Percentiles rank a stretch among this genome's conserved stretches.
Conservation (phyloP, 257 asterid genomes). For the Coffea eugenioides region DNA sequence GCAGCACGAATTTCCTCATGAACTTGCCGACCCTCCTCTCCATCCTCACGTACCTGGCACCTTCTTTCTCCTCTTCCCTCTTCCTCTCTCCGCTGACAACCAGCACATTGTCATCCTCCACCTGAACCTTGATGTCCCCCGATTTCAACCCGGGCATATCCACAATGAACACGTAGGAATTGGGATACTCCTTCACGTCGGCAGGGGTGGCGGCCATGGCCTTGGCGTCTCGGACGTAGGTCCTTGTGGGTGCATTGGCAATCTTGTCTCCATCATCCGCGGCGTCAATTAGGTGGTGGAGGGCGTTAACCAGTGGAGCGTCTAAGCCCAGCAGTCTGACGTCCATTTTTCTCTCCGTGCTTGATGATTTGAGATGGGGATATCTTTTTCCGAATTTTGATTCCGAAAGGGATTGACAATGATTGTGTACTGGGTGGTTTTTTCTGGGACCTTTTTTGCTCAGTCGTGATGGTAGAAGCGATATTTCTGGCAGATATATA, state of each 20-base stretch:
- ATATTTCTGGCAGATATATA: neutral
- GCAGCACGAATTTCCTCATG: conserved; percentile 75
- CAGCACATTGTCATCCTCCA: conserved; percentile 63
- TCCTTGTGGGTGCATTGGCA: conserved; percentile 38
- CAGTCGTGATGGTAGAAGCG: neutral
- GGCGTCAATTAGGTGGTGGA: conserved; percentile 53
- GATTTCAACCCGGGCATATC: conserved; percentile 84
- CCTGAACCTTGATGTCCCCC: conserved; percentile 68
- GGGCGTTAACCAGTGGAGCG: conserved; percentile 46
- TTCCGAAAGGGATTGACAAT: neutral
- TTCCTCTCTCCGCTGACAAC: conserved; percentile 63
- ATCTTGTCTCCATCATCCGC: conserved; percentile 30
- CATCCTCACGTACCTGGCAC: conserved; percentile 63
- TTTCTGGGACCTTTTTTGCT: neutral
- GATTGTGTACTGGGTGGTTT: neutral
- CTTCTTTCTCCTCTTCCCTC: conserved; percentile 55
- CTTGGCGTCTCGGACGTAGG: conserved; percentile 66
- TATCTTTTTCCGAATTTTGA: too few relatives aligned
- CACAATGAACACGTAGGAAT: conserved; percentile 52
- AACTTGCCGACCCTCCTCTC: conserved; percentile 69
- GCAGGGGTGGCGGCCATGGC: conserved; percentile 89
- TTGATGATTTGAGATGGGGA: neutral
- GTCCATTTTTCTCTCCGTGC: conserved; percentile 36
- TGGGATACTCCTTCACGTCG: conserved; percentile 58
- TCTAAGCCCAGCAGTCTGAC: conserved; percentile 56